Percentiles rank a stretch among this genome's conserved stretches.
Conservation (phyloP, 2,329 filamentous ascomycete species). For the Colletotrichum phormii region DNA sequence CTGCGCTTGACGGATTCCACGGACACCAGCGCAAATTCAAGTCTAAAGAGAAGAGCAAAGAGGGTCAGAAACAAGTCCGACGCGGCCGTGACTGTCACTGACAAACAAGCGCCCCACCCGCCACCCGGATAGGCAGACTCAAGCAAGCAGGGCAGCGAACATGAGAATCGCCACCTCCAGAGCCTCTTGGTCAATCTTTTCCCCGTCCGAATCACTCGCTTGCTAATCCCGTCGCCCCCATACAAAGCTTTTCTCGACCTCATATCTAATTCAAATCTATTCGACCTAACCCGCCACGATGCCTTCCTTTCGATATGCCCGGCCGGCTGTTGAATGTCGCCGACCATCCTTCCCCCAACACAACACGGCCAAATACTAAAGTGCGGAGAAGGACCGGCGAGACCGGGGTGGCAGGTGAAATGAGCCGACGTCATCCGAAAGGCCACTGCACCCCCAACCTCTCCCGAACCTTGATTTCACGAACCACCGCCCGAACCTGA, state of each 20-base stretch:
- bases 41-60: not conserved
- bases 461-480: constrained; percentile 22
- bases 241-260: constrained; percentile 32
- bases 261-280: not conserved
- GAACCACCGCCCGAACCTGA: constrained; percentile 5
- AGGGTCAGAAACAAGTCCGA: not conserved
- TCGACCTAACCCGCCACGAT: not conserved
- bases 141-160: not conserved
- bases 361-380: not conserved
- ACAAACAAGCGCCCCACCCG: constrained; percentile 32
- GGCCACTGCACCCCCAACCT: not conserved
- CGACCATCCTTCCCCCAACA: not conserved
- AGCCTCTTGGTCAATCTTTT: constrained; percentile 27
- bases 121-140: constrained; percentile 4
- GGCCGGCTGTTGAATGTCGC: not conserved
- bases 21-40: not conserved
- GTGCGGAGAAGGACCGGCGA: constrained; percentile 9
- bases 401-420: not conserved
- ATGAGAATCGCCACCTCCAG: constrained; percentile 28
- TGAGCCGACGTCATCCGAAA: constrained; percentile 10
- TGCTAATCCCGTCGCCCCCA: constrained; percentile 7
- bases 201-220: constrained; percentile 27
- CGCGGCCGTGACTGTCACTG: constrained; percentile 5
- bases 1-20: not conserved
- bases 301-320: not conserved